Percentiles rank a stretch among this genome's conserved stretches.
These are phyloP conservation scores for Lactarius hengduanensis DNA, from an alignment of 768 basidiomycete species.

Conservation along the genomic window DNA sequence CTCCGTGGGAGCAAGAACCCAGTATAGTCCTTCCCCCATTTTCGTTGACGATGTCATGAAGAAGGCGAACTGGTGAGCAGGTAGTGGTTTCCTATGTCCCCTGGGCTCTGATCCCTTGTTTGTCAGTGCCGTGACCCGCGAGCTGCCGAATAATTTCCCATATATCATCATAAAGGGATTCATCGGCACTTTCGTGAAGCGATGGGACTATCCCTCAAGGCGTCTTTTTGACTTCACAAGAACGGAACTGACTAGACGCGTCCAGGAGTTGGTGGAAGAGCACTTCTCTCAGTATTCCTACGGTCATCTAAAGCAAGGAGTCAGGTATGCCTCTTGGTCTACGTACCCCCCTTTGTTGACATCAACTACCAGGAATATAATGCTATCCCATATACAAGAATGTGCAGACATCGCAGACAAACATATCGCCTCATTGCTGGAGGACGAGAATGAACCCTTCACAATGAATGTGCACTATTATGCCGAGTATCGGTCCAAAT, in stretches of 20 bases:
- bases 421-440: conserved; percentile 21
- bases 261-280: conserved; percentile 24
- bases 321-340: conserved; percentile 23
- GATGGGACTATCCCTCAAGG: conserved; percentile 30
- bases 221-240: conserved; percentile 29
- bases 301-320: conserved; percentile 27
- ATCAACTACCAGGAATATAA: conserved; percentile 9
- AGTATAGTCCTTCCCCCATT: conserved; percentile 32
- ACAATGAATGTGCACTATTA: conserved; percentile 32
- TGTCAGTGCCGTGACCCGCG: conserved; percentile 61
- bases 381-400: conserved; percentile 14
- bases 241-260: conserved; percentile 22
- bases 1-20: conserved; percentile 28
- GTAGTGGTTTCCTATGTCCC: background rate
- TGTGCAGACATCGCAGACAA: conserved; percentile 4
- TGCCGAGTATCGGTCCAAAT: conserved; percentile 44
- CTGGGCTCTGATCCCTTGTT: background rate
- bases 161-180: conserved; percentile 38
- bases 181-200: conserved; percentile 25
- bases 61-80: conserved; percentile 43
- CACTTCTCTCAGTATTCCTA: conserved; percentile 31
- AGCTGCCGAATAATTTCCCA: conserved; percentile 63
- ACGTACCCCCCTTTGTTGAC: background rate
- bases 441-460: conserved; percentile 26
- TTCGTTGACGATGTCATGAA: conserved; percentile 51